These are phyloP conservation scores for Eragrostis tef DNA, from an alignment of 202 grass and related monocot species.

Conservation along the genomic window DNA sequence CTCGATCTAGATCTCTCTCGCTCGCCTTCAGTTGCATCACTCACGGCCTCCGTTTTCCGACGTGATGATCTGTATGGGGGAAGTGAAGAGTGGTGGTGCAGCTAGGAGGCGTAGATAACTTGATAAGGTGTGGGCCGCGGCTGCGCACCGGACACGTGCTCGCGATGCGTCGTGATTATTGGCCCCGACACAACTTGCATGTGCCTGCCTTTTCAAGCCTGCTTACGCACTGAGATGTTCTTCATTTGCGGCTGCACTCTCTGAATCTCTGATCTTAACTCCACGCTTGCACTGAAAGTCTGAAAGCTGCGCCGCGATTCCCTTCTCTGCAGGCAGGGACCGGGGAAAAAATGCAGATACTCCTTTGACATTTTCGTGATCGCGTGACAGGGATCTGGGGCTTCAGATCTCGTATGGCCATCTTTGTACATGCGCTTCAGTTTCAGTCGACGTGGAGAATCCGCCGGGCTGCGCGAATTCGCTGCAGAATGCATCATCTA, in stretches of 20 bases:
- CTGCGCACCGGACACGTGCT: slow-evolving; percentile 27
- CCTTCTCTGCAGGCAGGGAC: no score
- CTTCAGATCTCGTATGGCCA: no score
- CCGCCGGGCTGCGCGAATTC: no score
- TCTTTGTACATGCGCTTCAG: no score
- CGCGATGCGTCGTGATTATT: background rate
- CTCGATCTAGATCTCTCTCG: slow-evolving; percentile 21
- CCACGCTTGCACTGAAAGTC: background rate
- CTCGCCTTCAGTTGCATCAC: no score
- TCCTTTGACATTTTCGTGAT: background rate
- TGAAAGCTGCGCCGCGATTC: background rate
- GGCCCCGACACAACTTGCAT: background rate
- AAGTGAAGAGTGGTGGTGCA: no score
- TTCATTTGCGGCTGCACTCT: background rate
- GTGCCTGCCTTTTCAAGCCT: background rate
- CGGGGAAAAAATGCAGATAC: background rate
- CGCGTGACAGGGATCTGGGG: background rate
- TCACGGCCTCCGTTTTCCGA: no score
- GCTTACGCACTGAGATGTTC: background rate
- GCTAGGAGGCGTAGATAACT: no score
- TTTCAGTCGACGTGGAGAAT: no score
- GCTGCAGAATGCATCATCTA: no score
- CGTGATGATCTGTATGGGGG: background rate
- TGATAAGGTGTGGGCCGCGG: background rate
- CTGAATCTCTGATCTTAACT: background rate